Conservation (phyloP, 2,329 filamentous ascomycete species). For the Pseudocercospora ulei region DNA sequence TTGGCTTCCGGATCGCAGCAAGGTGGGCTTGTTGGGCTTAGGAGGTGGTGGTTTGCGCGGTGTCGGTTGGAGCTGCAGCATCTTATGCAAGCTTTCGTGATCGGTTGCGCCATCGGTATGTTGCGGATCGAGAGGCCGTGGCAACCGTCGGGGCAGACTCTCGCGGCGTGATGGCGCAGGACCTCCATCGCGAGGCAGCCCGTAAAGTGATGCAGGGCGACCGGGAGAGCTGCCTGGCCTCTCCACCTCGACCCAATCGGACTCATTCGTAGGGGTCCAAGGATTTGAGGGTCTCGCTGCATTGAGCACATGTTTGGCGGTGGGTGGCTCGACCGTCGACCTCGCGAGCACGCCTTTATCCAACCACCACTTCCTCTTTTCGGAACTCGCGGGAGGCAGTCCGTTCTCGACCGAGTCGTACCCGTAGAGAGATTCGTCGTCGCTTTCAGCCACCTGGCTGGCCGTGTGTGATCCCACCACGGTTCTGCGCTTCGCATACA, state of each 20-base stretch:
- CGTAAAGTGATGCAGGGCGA: conserved; percentile 18
- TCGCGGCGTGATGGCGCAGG: not conserved
- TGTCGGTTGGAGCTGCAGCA: conserved; percentile 24
- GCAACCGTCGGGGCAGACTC: conserved; percentile 19
- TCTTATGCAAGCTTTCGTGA: conserved; percentile 11
- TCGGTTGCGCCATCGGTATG: conserved; percentile 11
- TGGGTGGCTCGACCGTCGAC: conserved; percentile 59
- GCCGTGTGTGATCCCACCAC: conserved; percentile 57
- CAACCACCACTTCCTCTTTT: conserved; percentile 56
- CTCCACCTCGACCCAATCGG: conserved; percentile 64
- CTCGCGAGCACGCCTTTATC: conserved; percentile 61
- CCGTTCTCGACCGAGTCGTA: conserved; percentile 78
- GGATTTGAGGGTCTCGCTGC: conserved; percentile 69
- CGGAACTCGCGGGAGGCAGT: conserved; percentile 53
- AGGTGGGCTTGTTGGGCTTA: conserved; percentile 32
- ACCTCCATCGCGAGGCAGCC: not conserved
- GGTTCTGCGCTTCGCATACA: conserved; percentile 60
- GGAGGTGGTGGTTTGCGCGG: conserved; percentile 33
- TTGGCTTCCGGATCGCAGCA: conserved; percentile 27
- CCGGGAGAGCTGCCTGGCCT: conserved; percentile 25
- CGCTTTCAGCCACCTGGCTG: conserved; percentile 51
- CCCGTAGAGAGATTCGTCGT: conserved; percentile 69
- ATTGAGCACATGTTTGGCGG: conserved; percentile 56
- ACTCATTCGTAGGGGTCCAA: conserved; percentile 61
- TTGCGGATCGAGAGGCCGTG: conserved; percentile 13